Conservation (phyloP, 163 green algal species). For the Smithsoniella earleae region DNA sequence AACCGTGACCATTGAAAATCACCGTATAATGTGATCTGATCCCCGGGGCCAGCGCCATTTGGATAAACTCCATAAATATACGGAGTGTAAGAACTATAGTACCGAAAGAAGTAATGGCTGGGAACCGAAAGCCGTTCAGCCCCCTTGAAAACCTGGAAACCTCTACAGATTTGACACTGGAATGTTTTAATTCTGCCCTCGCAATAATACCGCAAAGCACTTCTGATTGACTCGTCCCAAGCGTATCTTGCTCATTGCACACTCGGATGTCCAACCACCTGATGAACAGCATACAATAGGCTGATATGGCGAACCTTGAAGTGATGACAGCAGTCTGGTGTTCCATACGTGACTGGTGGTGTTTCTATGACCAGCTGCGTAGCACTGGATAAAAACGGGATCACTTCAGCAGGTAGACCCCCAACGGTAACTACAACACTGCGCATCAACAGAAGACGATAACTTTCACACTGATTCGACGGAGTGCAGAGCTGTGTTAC, state of each 20-base stretch:
- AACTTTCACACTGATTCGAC: no score
- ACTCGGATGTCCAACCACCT: no score
- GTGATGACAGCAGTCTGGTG: not conserved
- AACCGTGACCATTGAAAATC: not conserved
- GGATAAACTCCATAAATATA: constrained; percentile 25
- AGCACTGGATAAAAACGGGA: constrained; percentile 9
- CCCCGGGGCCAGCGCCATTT: not conserved
- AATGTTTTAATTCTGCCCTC: not conserved
- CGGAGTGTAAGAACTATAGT: not conserved
- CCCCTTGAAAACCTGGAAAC: not conserved
- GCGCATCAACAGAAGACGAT: no score
- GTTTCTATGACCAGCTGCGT: constrained; percentile 17
- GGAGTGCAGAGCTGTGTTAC: no score
- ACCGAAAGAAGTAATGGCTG: not conserved
- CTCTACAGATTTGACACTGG: not conserved
- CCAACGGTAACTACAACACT: not conserved
- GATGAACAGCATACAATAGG: not conserved
- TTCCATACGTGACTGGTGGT: not conserved
- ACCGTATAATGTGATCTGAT: not conserved
- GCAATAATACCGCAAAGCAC: no score
- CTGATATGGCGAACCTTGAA: not conserved
- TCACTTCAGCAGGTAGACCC: not conserved
- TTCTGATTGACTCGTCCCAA: no score
- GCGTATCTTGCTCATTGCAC: no score
- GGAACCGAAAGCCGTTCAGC: not conserved